Evolutionary conservation across 192 early-diverging fungal species (phyloP), one percentile per base, ranked within the genome.

Genomic region (Entomortierella parvispora): DNA sequence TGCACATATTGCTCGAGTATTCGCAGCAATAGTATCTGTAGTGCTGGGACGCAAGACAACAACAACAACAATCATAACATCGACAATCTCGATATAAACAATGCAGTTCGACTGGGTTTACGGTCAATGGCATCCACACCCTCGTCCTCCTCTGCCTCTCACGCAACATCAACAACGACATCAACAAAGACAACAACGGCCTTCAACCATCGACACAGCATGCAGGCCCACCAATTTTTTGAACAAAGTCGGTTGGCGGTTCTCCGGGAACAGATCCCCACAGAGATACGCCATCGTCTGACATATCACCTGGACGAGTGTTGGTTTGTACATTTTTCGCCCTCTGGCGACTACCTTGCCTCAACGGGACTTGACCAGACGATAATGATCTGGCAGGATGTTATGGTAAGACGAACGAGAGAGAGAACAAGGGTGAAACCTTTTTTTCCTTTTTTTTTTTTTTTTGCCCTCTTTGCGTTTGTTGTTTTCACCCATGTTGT

Each of bases 221-320:
- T 28, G 56, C 34, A 49, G 37, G 37, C 37, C 44, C 22, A 60
- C 12, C 58, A 50, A 25, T 43, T 58, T 0, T 64, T 58, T 63
- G 74, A 77, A 15, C 34, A 18, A n/a, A 64, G 31, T n/a, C 65
- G 74, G 12, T 23, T 64, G 10, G 25, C 45, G 11, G 59, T 44
- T 1, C 43, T 77, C 29, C 56, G 53, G 33, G 74, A 77, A 22
- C 56, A 49, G 44, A 25, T 77, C 9, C 74, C 74, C 2, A 50
- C 65, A 9, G 65, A 77, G 25, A 54, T 77, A 20, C 65, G 74
- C 29, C 43, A 48, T 4, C 65, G 74, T 3, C 42, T 77, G 23
- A 77, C 49, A 10, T 77, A 63, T 50, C 74, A 77, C 50, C 34
- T 77, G 37, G 74, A 77, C 25, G 74, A 77, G 18, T 77, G 74